These are phyloP conservation scores for Coleophoma eucalyptorum DNA, from an alignment of 2,329 filamentous ascomycete genomes.

Conservation along the genomic window DNA sequence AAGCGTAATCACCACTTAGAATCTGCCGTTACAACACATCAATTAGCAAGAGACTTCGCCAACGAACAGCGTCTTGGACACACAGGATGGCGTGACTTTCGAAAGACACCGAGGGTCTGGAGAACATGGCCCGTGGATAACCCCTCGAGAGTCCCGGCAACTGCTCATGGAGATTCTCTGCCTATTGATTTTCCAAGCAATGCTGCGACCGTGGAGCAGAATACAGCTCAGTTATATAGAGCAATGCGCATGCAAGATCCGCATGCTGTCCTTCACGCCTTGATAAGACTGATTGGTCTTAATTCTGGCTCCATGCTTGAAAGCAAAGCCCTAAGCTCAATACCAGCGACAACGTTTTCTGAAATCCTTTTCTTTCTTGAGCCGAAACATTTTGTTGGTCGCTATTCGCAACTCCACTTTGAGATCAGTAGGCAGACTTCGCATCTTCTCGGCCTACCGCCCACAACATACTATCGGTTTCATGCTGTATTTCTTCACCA, in stretches of 20 bases:
- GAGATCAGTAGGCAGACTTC: constrained; percentile 44
- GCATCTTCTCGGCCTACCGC: constrained; percentile 16
- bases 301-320: constrained; percentile 14
- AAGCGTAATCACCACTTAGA: no score
- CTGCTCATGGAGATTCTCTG: neutral
- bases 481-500: constrained; percentile 16
- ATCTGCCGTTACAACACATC: no score
- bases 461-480: constrained; percentile 13
- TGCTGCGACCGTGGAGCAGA: no score
- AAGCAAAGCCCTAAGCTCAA: constrained; percentile 26
- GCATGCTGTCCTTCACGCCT: constrained; percentile 8
- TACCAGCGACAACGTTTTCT: constrained; percentile 56
- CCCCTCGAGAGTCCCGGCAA: neutral
- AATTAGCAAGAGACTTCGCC: no score
- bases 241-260: constrained; percentile 6
- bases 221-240: no score
- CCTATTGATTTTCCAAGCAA: no score
- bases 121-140: no score
- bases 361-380: constrained; percentile 61
- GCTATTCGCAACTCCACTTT: constrained; percentile 40
- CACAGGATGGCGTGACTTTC: no score
- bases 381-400: constrained; percentile 45
- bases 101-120: no score
- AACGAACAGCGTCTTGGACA: no score
- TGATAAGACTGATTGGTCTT: constrained; percentile 7